Evolutionary conservation across 1,284 basidiomycete genomes (phyloP), one percentile per base, ranked within the genome.

Genomic region (Trametes pubescens): DNA sequence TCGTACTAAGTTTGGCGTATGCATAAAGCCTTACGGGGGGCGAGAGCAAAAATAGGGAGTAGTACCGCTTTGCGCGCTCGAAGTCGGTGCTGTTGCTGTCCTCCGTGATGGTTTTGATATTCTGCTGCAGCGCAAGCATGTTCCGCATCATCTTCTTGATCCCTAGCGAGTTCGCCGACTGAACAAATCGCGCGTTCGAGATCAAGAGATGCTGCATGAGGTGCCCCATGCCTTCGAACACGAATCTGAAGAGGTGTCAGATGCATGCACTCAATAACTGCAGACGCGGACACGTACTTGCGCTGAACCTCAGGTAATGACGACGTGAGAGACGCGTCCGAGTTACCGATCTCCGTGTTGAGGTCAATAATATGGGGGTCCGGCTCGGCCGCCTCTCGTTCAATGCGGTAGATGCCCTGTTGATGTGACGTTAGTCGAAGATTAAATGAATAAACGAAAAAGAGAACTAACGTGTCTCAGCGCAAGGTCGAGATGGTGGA

Each of bases 71-170:
- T 4, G 89, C 91, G 22, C 87, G 84, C 57, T 91, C 86, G 65
- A 99, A 91, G 65, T 92, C 87, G 6, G 88, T 86, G 61, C 88
- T 84, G 59, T 84, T 81, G 52, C 81, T 79, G 61, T 86, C 85
- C 57, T 85, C 80, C 3, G 87, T 85, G 57, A 96, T 86, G 10
- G 91, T 90, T 73, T 95, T 94, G 69, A 98, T 84, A 71, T 94
- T 93, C 75, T 99, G 97, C 75, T 98, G 96, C 26, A 99, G 83
- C 14, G 96, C 93, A 26, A 96, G 82, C 51, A 98, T 92, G 77
- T 98, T 98, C 48, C 96, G 88, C 71, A 90, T 80, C 75, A 99
- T 92, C 80, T 98, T 98, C 72, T 89, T 88, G 66, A 96, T 87
- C 0, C 97, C 97, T 60, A 89, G 86, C 0, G 80, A 75, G 70